Conservation (phyloP, 495 filamentous ascomycete species). For the Neurospora sp. region DNA sequence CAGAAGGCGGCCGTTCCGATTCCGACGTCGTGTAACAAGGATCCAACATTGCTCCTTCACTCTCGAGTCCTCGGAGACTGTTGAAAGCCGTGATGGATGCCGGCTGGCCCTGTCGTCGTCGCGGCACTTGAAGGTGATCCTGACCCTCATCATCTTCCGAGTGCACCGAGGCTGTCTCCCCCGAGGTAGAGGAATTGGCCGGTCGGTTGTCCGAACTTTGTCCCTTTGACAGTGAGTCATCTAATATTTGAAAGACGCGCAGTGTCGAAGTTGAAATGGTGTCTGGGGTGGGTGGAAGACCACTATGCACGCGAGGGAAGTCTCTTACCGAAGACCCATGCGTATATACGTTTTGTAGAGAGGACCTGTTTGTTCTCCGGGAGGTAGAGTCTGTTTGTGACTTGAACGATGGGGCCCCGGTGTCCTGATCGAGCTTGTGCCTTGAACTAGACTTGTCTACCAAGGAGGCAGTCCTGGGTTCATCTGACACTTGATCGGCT, state of each 20-base stretch:
- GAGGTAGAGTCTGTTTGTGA: not conserved
- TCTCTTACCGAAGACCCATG: constrained; percentile 21
- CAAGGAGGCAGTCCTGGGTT: not conserved
- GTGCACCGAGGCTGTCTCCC: constrained; percentile 13
- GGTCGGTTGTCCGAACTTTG: constrained; percentile 12
- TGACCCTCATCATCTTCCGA: not conserved
- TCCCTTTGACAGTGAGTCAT: constrained; percentile 23
- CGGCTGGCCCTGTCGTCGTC: constrained; percentile 6
- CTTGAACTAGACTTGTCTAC: not conserved
- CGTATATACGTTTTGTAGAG: constrained; percentile 29
- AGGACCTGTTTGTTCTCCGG: not conserved
- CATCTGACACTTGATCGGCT: not conserved
- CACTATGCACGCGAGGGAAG: constrained; percentile 16
- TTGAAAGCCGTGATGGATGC: constrained; percentile 18
- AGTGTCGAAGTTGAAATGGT: constrained; percentile 43
- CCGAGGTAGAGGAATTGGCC: constrained; percentile 10
- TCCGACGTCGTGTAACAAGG: constrained; percentile 6
- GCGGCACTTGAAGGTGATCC: not conserved
- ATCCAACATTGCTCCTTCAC: constrained; percentile 1
- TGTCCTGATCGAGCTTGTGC: not conserved
- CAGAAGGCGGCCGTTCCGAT: constrained; percentile 20
- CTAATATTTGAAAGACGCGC: constrained; percentile 26
- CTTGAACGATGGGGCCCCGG: not conserved
- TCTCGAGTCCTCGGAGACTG: constrained; percentile 11
- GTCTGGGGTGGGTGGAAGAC: constrained; percentile 44